Evolutionary conservation across 305 asterid genomes (phyloP).

Genomic region (Fraxinus latifolia): DNA sequence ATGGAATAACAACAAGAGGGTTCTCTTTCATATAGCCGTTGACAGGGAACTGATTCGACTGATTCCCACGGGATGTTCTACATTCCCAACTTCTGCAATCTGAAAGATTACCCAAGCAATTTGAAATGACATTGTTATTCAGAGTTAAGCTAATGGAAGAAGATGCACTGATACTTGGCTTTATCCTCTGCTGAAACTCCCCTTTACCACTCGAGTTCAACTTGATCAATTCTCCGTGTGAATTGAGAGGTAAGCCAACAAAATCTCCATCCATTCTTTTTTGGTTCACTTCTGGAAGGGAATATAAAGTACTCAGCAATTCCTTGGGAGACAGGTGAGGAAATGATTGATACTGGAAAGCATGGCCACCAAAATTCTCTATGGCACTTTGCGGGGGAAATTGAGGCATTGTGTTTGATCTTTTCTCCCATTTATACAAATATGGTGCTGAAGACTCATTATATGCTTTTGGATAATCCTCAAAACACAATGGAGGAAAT

Average conservation of each 20-base stretch:
- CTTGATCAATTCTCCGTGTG: conserved; percentile 58
- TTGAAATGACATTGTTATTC: conserved; percentile 24
- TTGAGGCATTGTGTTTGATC: conserved; percentile 22
- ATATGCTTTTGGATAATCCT: conserved; percentile 34
- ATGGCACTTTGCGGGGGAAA: conserved; percentile 26
- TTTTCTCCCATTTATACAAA: conserved; percentile 17
- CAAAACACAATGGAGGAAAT: conserved; percentile 31
- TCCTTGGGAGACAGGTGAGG: conserved; percentile 42
- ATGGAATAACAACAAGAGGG: conserved; percentile 33
- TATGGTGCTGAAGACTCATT: conserved; percentile 33
- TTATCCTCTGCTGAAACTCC: conserved; percentile 36
- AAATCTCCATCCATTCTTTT: conserved; percentile 31
- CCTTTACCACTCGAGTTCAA: conserved; percentile 36
- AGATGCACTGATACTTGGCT: conserved; percentile 26
- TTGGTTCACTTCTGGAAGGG: conserved; percentile 34
- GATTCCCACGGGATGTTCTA: conserved; percentile 26
- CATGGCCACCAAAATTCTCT: conserved; percentile 14
- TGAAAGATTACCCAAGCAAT: conserved; percentile 24
- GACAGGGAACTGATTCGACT: conserved; percentile 30
- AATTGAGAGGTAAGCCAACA: conserved; percentile 70
- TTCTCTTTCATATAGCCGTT: conserved; percentile 32
- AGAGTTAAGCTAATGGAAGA: conserved; percentile 32
- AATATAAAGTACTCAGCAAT: conserved; percentile 32
- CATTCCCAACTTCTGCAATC: conserved; percentile 30
- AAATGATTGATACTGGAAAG: conserved; percentile 34